Base-by-base conservation (phyloP, 148 eudicot genomes). In the Pharnaceum exiguum region DNA sequence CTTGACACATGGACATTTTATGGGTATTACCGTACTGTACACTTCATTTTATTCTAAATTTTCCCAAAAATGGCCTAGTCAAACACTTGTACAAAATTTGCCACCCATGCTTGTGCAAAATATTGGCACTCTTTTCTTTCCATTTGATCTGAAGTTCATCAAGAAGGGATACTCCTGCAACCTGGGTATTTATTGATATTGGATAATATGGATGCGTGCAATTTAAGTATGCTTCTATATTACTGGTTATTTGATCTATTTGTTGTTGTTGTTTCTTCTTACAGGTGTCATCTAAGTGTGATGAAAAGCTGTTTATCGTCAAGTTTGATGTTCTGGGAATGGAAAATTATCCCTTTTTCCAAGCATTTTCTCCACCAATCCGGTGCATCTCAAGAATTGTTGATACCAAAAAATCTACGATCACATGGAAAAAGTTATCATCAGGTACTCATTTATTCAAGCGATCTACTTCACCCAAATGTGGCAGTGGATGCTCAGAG, bases 251-350 rank as follows among this genome's bases (percentile, higher is more conserved):
- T 39, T 19, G 5, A 55, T 23, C 59, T 39, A 62, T 55, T 22
- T 18, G 15, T 29, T 42, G 46, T 33, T 23, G n/a, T n/a, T 22
- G 61, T 61, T 65, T 53, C 43, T 48, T 44, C 35, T 75, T 75
- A 46, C 88, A 91, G 96, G 79, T 84, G 56, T 83, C 97, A 46
- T 82, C 86, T 15, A 81, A 85, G 71, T 85, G 94, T 48, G 86
- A 81, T 13, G 74, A 87, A 54, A 79, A 71, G 84, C 84, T 87
- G 64, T 85, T 91, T 71, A 60, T 77, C 55, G 57, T 91, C 46
- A 85, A 67, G 77, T 85, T 87, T 72, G 52, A 62, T 26, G 57
- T 77, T 49, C 76, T 65, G 17, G 74, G 76, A 46, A 27, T 66
- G 59, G 86, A 72, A 29, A 59, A 26, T 57, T 74, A 70, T 69